Conservation (phyloP, 1,284 basidiomycete genomes). For the Trametes hirsuta region DNA sequence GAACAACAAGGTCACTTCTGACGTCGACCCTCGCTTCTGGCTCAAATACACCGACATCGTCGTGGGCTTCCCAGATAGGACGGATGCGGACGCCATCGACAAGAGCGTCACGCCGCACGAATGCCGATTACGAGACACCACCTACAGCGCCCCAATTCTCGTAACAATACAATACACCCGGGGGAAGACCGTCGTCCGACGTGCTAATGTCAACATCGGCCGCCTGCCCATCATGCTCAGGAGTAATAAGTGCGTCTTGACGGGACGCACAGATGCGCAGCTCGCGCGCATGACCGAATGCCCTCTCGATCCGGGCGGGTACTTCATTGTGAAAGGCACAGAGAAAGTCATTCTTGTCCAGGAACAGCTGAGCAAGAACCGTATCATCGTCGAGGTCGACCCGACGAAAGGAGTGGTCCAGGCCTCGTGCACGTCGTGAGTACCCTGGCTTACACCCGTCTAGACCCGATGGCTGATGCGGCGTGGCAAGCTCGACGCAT, state of each 20-base stretch:
- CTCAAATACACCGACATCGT: conserved; percentile 97
- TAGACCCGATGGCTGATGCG: neutral
- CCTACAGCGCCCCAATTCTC: conserved; percentile 92
- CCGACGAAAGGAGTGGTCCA: conserved; percentile 90
- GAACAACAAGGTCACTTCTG: conserved; percentile 92
- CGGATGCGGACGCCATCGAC: conserved; percentile 82
- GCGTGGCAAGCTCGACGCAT: conserved; percentile 80
- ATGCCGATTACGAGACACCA: conserved; percentile 95
- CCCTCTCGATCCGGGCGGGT: conserved; percentile 97
- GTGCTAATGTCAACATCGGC: conserved; percentile 88
- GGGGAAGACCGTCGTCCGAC: conserved; percentile 87
- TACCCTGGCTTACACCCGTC: conserved; percentile 17
- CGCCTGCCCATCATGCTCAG: conserved; percentile 96
- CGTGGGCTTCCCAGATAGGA: conserved; percentile 89
- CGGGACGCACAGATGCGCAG: conserved; percentile 77
- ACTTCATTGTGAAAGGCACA: conserved; percentile 99
- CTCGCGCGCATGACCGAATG: conserved; percentile 95
- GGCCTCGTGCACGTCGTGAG: conserved; percentile 96
- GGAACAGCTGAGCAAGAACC: conserved; percentile 98
- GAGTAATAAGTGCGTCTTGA: conserved; percentile 92
- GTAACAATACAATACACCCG: conserved; percentile 97
- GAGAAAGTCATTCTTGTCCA: conserved; percentile 99
- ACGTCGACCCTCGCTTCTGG: conserved; percentile 97
- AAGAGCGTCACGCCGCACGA: conserved; percentile 95
- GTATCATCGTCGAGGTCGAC: conserved; percentile 98